phyloP scores from a whole-genome alignment of 2,329 filamentous ascomycete species.

The Geosmithia putterillii region DNA sequence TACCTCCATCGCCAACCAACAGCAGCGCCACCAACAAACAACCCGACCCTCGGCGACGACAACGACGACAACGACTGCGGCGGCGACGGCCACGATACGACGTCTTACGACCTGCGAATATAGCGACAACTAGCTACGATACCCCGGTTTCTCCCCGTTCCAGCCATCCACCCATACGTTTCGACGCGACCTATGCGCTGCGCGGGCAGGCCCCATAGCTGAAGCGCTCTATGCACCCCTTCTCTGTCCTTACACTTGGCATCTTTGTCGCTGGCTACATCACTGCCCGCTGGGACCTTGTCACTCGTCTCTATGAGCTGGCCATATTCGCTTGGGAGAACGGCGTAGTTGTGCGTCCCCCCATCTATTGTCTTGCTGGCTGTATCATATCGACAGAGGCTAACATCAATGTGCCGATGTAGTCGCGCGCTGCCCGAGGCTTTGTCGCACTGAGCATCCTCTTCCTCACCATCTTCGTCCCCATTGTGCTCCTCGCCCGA shows the following conservation, averaged over 20 bases:
- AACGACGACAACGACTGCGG: neutral
- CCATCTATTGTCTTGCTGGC: neutral
- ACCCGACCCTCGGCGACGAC: neutral
- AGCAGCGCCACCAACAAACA: neutral
- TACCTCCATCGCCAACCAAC: neutral
- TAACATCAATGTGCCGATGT: conserved; percentile 1
- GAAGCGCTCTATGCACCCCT: conserved; percentile 73
- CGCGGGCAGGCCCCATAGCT: neutral
- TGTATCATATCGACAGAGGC: neutral
- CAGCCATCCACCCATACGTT: neutral
- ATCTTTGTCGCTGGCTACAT: conserved; percentile 99
- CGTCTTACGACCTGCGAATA: neutral
- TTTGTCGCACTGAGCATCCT: conserved; percentile 72
- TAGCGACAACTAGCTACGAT: neutral
- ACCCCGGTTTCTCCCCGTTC: neutral
- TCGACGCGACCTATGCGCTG: conserved; percentile 1
- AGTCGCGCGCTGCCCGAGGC: conserved; percentile 79
- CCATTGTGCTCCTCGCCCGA: conserved; percentile 70
- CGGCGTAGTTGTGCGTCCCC: conserved; percentile 72
- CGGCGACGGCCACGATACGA: neutral
- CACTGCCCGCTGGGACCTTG: conserved; percentile 96
- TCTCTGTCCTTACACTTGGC: conserved; percentile 87
- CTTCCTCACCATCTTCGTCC: conserved; percentile 75
- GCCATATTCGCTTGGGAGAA: conserved; percentile 97
- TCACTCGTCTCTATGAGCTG: conserved; percentile 92